Evolutionary conservation across 2,329 filamentous ascomycete species (phyloP), one percentile per base, ranked within the genome.

Genomic region (Aotearoamyces nothofagi): DNA sequence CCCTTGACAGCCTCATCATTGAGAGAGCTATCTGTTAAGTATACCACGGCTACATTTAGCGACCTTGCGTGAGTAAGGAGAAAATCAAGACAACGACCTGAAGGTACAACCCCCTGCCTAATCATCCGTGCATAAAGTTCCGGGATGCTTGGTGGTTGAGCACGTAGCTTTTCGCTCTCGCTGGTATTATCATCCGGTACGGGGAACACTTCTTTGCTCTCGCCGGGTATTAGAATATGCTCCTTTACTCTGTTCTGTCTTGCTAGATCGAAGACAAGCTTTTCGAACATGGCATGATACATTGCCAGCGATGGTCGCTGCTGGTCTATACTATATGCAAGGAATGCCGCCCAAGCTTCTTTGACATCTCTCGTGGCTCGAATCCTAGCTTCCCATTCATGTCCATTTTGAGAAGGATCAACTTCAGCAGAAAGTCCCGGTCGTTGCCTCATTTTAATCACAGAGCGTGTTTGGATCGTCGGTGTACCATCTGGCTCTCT

Each of bases 141-240:
- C 4, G 60, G 51, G 8, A 72, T 51, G 1, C 57, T 61, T 2
- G 78, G 78, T 1, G 77, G 69, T 9, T 60, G 55, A 24, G 71
- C 54, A n/a, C 69, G 60, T 22, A 69, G 63, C 38, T 68, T 69
- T 33, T 79, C 77, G 31, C 73, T 68, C n/a, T 73, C 63, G 33
- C 60, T 78, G 42, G 61, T 63, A 48, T 61, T 79, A 49, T 56
- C 53, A 31, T 68, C 60, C 12, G 72, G 53, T 12, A 69, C 59
- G 1, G 66, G 58, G 9, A 62, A 52, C 6, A 63, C 54, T 43
- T 76, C 69, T 35, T 52, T 59, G 22, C 56, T 56, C 39, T 80
- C 76, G 9, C 78, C 78, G 5, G 76, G 69, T 2, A 68, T 44
- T 9, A 58, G 34, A 15, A 32, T 42, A 24, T 29, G 26, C 10